Evolutionary conservation across 2,329 filamentous ascomycete species (phyloP).

Genomic region (Celoporthe dispersa): DNA sequence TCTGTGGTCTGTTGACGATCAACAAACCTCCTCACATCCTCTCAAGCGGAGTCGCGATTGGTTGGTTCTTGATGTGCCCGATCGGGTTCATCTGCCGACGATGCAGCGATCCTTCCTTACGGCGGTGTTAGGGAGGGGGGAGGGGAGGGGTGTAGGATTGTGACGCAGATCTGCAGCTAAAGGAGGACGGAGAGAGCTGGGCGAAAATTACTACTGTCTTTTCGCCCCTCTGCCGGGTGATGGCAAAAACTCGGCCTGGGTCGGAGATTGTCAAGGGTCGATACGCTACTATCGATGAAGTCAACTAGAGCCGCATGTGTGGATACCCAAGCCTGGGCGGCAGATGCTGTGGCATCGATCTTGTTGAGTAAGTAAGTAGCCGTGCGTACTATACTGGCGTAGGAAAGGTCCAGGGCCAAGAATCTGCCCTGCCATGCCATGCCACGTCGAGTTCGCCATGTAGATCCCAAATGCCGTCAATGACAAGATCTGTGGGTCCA

Average conservation of each 20-base stretch:
- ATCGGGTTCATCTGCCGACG: not conserved
- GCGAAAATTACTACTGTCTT: not conserved
- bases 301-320: not conserved
- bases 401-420: not conserved
- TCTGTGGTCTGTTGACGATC: not conserved
- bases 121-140: too few relatives aligned
- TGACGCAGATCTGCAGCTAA: not conserved
- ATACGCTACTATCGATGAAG: not conserved
- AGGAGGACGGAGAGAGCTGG: not conserved
- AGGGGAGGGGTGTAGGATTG: not conserved
- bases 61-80: not conserved
- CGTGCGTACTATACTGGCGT: not conserved
- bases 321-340: not conserved
- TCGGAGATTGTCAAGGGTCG: not conserved
- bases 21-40: not conserved
- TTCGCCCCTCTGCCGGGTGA: not conserved
- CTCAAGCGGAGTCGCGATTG: not conserved
- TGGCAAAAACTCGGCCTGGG: not conserved
- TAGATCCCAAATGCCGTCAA: constrained; percentile 6
- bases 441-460: not conserved
- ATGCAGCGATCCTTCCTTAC: not conserved
- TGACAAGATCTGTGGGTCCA: not conserved
- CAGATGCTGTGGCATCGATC: not conserved
- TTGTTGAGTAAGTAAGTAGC: not conserved
- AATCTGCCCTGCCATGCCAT: not conserved